Base-by-base conservation (phyloP, 345 rosid genomes). In the Gossypium herbaceum region DNA sequence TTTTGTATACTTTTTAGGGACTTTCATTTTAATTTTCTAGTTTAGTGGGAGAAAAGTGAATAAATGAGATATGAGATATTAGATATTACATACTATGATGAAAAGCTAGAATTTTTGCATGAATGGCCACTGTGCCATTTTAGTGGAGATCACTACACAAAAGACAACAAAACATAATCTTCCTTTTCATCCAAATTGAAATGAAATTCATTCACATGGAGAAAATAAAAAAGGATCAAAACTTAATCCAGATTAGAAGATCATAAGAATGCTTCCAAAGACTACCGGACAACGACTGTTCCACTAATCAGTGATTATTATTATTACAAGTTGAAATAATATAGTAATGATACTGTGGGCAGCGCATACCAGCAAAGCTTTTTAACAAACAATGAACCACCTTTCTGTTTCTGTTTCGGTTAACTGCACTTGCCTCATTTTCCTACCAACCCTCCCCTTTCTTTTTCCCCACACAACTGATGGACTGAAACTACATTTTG, bases 91-190 rank as follows among this genome's bases (percentile, higher is more conserved):
- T 66, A 27, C 55, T 29, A 58, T 52, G 41, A 68, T 47, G 69
- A 50, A 71, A 71, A 47, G 25, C 11, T 44, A 64, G 72, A 74
- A 17, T 68, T 50, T 7, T 19, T 72, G 68, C 48, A 70, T 74
- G 52, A 71, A 59, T 80, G 79, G 60, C 81, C 85, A 77, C 81
- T 44, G 68, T 34, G 80, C 27, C 56, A 51, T 44, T 51, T 57
- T 27, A 44, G 78, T 76, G 77, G 77, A 60, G 22, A 20, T 20
- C 22, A 20, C 22, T 20, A 20, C 7, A 34, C 41, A 34, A 4
- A 5, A 34, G 50, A 47, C 3, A 2, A 10, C 13, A 12, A 2
- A 47, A 2, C 51, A 1, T 47, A 12, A 47, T 12, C 51, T 34
- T 34, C 7, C 41, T 34, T 34, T 47, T 47, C 51, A 47, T 47